Base-by-base conservation (phyloP, 225 moss, liverwort and hornwort genomes). In the Pleurozium schreberi region DNA sequence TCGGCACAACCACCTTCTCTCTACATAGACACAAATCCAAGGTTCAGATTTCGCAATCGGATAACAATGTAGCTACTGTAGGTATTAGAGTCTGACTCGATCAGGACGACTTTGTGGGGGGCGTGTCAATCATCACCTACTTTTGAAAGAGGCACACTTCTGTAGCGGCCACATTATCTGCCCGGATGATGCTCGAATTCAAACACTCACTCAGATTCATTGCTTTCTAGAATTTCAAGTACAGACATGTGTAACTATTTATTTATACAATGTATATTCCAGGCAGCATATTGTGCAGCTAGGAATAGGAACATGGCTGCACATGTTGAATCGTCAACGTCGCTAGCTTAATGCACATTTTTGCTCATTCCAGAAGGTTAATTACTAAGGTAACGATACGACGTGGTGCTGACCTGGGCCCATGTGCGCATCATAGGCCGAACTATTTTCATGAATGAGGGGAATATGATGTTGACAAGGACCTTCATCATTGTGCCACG, bases 1-100 rank as follows among this genome's bases (percentile, higher is more conserved):
- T 64, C 34, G 92, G 89, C 49, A 95, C 94, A 22, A n/a, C 57
- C 34, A 95, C 77, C 87, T 94, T 95, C 76, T 94, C 94, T 25
- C 95, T 95, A 45, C 85, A 88, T 4, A 31, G 16, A n/a, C 76
- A 75, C 75, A 91, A 49, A 69, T 22, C 36, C 47, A 60, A 70
- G 23, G 23, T 45, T 42, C 43, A 83, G 50, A 33, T 62, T 62
- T 82, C 47, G 47, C 10, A 82, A 33, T 31, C 42, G 65, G 13
- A 66, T 36, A 33, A 65, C 66, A 66, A 43, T 66, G 79, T 34
- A 64, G 30, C 14, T 78, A 33, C n/a, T n/a, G n/a, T n/a, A n/a
- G n/a, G n/a, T n/a, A n/a, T n/a, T n/a, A n/a, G 89, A 85, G 52
- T 61, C 89, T 67, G 89, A 89, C 68, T 61, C 79, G n/a, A n/a